phyloP scores from a whole-genome alignment of 352 stramenopile genomes.

The Blastocystis sp. region DNA sequence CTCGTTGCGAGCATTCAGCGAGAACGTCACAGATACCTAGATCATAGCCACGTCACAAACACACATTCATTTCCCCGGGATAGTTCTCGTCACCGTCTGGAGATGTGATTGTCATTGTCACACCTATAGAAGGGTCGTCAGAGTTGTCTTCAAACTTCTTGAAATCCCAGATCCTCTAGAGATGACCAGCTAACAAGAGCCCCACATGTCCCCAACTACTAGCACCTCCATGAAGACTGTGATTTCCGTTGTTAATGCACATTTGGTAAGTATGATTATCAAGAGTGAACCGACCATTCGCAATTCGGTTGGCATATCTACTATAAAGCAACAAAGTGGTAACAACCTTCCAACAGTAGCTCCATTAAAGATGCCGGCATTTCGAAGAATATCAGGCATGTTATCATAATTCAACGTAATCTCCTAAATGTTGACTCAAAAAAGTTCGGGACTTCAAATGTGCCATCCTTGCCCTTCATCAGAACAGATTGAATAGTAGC shows the following conservation, averaged over 20 bases:
- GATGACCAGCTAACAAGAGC: not conserved
- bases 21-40: slow-evolving; percentile 55
- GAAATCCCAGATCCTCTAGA: slow-evolving; percentile 27
- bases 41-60: not conserved
- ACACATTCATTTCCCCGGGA: slow-evolving; percentile 60
- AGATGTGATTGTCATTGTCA: slow-evolving; percentile 8
- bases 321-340: not conserved
- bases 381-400: not conserved
- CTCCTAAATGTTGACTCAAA: not conserved
- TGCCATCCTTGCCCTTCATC: slow-evolving; percentile 33
- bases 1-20: slow-evolving; percentile 51
- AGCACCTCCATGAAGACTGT: slow-evolving; percentile 59
- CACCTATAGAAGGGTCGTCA: not conserved
- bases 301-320: slow-evolving; percentile 62
- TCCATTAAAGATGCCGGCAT: slow-evolving; percentile 13
- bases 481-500: slow-evolving; percentile 19
- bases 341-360: slow-evolving; percentile 45
- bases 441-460: not conserved
- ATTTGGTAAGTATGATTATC: slow-evolving; percentile 26
- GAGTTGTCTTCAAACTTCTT: slow-evolving; percentile 16
- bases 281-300: slow-evolving; percentile 27
- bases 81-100: slow-evolving; percentile 58
- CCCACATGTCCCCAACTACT: not conserved
- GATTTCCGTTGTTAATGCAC: slow-evolving; percentile 40
- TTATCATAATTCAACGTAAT: slow-evolving; percentile 47